Base-by-base conservation (phyloP, 1,284 basidiomycete species). In the Trichosporon ovoides region DNA sequence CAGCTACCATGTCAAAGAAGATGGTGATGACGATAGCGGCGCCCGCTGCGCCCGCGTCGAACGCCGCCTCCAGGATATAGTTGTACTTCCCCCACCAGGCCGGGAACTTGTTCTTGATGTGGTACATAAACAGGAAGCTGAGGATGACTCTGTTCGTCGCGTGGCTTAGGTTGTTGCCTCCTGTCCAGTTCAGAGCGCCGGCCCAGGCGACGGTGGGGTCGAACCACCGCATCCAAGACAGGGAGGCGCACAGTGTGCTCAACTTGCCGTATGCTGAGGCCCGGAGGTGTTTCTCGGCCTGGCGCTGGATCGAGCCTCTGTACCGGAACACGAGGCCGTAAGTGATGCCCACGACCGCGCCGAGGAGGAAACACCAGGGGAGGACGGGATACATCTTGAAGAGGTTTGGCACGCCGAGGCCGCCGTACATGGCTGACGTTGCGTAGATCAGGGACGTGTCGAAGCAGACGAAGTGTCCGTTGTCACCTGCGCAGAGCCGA, bases 41-140 rank as follows among this genome's bases (percentile, higher is more conserved):
- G 53, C 65, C 58, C 38, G 56, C 28, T 38, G 63, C 52, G 18
- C 63, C 65, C 9, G 52, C 57, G 12, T 46, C 20, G 34, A 59
- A 48, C 33, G 37, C 56, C 9, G 60, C 54, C 19, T 55, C 60
- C 18, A 65, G 46, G 19, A 66, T 38, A 43, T 66, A 66, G 52
- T 62, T 62, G 63, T 66, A 65, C 53, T 40, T 60, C 7, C 53
- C 38, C 62, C 62, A 62, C 60, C 62, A 66, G 12, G 62, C 46
- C 6, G 57, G 51, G 54, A 55, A 60, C 18, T 49, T 52, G 50
- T 54, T 53, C 63, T 64, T 66, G 56, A 66, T 58, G 50, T 62
- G 61, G 50, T 60, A 56, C 46, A 52, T 35, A 55, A 63, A 56
- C 40, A 55, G 33, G 46, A 46, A 60, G 31, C 53, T 49, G 50